Evolutionary conservation across 225 moss, liverwort and hornwort genomes (phyloP).

Genomic region (Polytrichum formosum): DNA sequence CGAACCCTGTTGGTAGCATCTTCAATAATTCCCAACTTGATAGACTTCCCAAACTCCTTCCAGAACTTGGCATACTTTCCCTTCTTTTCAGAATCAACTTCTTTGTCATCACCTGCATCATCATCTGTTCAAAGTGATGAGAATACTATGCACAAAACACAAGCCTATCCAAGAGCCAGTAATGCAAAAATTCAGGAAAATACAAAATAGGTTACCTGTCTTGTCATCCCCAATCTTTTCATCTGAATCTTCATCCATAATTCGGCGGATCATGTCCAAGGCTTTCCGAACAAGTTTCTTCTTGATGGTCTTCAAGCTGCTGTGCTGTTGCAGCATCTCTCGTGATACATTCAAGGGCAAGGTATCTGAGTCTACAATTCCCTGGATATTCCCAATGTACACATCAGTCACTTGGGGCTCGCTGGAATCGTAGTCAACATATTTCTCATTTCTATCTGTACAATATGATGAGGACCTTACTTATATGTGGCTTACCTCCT

Average conservation of each 20-base stretch:
- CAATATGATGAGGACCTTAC: too few species aligned
- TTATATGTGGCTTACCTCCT: too few species aligned
- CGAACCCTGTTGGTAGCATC: conserved; percentile 88
- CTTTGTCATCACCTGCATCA: conserved; percentile 44
- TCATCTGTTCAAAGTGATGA: conserved; percentile 35
- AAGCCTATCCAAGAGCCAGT: not conserved
- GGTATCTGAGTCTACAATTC: conserved; percentile 97
- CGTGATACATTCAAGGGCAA: conserved; percentile 94
- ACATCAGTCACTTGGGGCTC: too few species aligned
- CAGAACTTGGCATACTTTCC: conserved; percentile 86
- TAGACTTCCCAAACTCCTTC: conserved; percentile 96
- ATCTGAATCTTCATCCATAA: conserved; percentile 88
- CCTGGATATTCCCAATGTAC: conserved; percentile 35
- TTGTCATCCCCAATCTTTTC: conserved; percentile 63
- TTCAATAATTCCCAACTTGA: conserved; percentile 95
- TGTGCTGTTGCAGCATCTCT: conserved; percentile 93
- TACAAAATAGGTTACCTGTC: conserved; percentile 26
- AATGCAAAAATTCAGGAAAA: not conserved
- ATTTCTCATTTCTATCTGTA: too few species aligned
- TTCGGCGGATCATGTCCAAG: conserved; percentile 89
- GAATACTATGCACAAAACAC: not conserved
- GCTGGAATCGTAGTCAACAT: too few species aligned
- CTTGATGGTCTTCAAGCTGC: conserved; percentile 89
- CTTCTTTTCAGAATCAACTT: conserved; percentile 64
- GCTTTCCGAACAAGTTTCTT: conserved; percentile 97